Base-by-base conservation (phyloP, 306 rosid genomes). In the Delonix regia region DNA sequence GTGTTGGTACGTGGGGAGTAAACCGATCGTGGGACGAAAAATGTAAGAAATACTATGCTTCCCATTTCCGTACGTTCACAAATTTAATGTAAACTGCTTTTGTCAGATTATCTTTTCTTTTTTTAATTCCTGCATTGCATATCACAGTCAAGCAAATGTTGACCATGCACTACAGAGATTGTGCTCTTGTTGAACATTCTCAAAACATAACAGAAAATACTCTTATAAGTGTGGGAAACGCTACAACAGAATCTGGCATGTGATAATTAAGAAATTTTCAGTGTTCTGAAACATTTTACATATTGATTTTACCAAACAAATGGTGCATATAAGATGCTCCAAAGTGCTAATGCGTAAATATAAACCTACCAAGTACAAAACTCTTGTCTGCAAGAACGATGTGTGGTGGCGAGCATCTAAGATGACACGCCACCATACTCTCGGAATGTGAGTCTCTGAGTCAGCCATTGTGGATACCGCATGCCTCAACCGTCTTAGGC, bases 31-130 rank as follows among this genome's bases (percentile, higher is more conserved):
- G 79, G n/a, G 60, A 36, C 61, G 39, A 59, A 65, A 82, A 72
- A 51, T 65, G 76, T 15, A 73, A 66, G 27, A 34, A 66, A 18
- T 9, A 19, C 27, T 24, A 7, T 7, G 27, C 12, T n/a, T 51
- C 5, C 3, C 42, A 56, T 47, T 45, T 45, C 73, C 80, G 78
- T 83, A 69, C 74, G 13, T n/a, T 71, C 24, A 62, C 67, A 75
- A 34, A 80, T 30, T 1, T 13, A 14, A 28, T 28, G 39, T 13
- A 14, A 61, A 5, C 4, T 15, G 21, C 14, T 7, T 12, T 30
- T 30, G 65, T 61, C 21, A 28, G 42, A 61, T 27, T 27, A 12
- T 60, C 28, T 5, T 27, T 13, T 60, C 28, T 5, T 60, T 14
- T 25, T 60, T 22, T 22, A 8, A 22, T 12, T 11, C 8, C 11